phyloP scores from a whole-genome alignment of 192 early-diverging fungal genomes.

The Fimicolochytrium jonesii region DNA sequence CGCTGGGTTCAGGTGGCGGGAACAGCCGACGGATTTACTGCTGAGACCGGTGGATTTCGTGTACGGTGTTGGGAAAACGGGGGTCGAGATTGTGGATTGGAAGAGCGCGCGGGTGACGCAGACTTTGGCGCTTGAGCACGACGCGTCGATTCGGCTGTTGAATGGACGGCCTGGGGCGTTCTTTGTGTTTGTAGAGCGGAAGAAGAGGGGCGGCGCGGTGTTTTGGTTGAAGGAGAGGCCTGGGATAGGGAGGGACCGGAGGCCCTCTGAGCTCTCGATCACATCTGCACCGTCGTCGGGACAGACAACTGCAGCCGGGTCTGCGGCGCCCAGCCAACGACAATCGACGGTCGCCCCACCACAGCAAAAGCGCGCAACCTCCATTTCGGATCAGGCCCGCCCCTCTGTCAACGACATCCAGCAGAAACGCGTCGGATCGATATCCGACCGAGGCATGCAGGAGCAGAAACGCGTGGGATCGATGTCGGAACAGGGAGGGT shows the following conservation, averaged over 20 bases:
- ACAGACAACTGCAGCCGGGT: neutral
- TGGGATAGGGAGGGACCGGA: neutral
- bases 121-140: conserved; percentile 30
- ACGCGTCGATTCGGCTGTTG: conserved; percentile 26
- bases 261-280: neutral
- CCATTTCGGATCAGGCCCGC: too few relatives aligned
- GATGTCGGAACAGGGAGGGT: too few relatives aligned
- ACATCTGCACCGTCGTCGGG: neutral
- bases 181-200: conserved; percentile 32
- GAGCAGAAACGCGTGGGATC: too few relatives aligned
- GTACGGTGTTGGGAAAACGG: conserved; percentile 36
- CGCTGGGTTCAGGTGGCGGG: conserved; percentile 50
- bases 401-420: too few relatives aligned
- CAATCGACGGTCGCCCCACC: neutral
- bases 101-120: conserved; percentile 38
- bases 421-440: too few relatives aligned
- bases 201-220: conserved; percentile 31
- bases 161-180: conserved; percentile 20
- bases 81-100: conserved; percentile 52
- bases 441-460: too few relatives aligned
- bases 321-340: neutral
- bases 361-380: neutral
- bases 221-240: conserved; percentile 39
- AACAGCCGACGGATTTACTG: conserved; percentile 38
- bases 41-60: conserved; percentile 48